phyloP scores from a whole-genome alignment of 805 yeast genomes.

The Kodamaea laetipori region DNA sequence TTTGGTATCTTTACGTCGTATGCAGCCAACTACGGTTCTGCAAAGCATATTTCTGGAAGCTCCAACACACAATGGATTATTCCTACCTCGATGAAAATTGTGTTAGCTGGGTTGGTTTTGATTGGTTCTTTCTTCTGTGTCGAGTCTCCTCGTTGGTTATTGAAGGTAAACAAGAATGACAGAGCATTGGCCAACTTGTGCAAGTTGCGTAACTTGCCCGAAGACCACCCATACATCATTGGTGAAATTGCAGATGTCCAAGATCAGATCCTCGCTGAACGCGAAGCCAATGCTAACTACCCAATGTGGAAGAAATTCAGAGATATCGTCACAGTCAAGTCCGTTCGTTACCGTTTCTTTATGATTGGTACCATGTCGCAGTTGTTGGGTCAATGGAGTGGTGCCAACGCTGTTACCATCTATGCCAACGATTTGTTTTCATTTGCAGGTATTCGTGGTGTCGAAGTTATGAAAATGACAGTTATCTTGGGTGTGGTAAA shows the following conservation, averaged over 20 bases:
- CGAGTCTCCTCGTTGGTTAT: constrained; percentile 29
- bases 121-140: constrained; percentile 23
- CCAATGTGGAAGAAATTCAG: constrained; percentile 16
- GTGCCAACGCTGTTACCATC: constrained; percentile 29
- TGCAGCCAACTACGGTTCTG: constrained; percentile 49
- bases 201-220: constrained; percentile 23
- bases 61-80: constrained; percentile 24
- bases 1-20: constrained; percentile 25
- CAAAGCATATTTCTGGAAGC: constrained; percentile 28
- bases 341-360: constrained; percentile 27
- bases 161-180: constrained; percentile 22
- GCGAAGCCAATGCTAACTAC: constrained; percentile 20
- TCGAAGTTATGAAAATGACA: constrained; percentile 25
- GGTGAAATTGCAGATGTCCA: constrained; percentile 27
- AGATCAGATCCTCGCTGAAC: constrained; percentile 23
- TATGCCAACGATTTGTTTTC: constrained; percentile 26
- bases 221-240: constrained; percentile 27
- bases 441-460: constrained; percentile 24
- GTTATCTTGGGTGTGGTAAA: constrained; percentile 28
- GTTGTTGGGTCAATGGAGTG: constrained; percentile 29
- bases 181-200: constrained; percentile 22
- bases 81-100: constrained; percentile 24
- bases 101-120: constrained; percentile 24
- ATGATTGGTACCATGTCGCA: constrained; percentile 22
- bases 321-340: constrained; percentile 20